Percentiles rank a stretch among this genome's conserved stretches.
Evolutionary conservation across 2,329 filamentous ascomycete species (phyloP).

Genomic region (Saccharata proteae): DNA sequence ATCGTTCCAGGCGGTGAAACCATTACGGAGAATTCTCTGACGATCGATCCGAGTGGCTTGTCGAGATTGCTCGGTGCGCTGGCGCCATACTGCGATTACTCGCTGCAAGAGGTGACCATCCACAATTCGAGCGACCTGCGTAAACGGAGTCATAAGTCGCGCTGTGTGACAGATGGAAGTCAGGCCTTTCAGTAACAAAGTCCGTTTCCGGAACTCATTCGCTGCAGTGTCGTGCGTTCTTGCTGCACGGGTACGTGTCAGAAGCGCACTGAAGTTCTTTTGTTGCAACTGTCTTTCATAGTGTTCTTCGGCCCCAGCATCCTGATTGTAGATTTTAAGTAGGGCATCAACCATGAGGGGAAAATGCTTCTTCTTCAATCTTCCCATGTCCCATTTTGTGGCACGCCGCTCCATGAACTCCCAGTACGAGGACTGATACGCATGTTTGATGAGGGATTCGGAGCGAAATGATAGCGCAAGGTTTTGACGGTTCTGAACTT

Average conservation of each 20-base stretch:
- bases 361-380: constrained; percentile 16
- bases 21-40: constrained; percentile 41
- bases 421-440: constrained; percentile 26
- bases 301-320: constrained; percentile 12
- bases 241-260: constrained; percentile 11
- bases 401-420: constrained; percentile 23
- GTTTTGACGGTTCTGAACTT: constrained; percentile 23
- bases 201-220: constrained; percentile 19
- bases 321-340: constrained; percentile 15
- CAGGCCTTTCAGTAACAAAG: constrained; percentile 15
- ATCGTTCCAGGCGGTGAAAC: constrained; percentile 52
- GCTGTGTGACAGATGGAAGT: constrained; percentile 24
- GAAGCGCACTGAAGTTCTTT: constrained; percentile 17
- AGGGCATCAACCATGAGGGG: constrained; percentile 18
- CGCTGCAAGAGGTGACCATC: constrained; percentile 25
- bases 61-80: constrained; percentile 27
- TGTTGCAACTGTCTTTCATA: constrained; percentile 15
- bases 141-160: constrained; percentile 31
- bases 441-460: constrained; percentile 19
- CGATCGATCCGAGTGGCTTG: constrained; percentile 40
- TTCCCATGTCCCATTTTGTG: constrained; percentile 18
- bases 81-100: constrained; percentile 38
- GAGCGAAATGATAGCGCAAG: constrained; percentile 20
- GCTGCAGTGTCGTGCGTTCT: constrained; percentile 23
- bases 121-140: constrained; percentile 31